A percentile compares a stretch with the other conserved stretches of the same genome.
Evolutionary conservation across 257 asterid species (phyloP).

Genomic region (Solanum habrochaites): DNA sequence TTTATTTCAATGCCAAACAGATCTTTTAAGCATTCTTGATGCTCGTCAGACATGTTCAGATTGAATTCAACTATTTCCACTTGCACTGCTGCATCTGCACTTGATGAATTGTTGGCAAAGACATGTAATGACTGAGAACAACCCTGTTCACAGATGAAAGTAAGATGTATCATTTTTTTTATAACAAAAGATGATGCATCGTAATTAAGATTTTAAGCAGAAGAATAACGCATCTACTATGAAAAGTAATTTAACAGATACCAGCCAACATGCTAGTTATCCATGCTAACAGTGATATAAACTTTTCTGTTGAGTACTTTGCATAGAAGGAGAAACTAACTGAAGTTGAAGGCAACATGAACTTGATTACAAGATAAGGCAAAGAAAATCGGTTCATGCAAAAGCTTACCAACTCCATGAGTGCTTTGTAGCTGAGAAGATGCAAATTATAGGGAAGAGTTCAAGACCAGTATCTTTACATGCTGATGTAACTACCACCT

Average conservation of each 20-base stretch:
- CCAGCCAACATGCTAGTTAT: neutral
- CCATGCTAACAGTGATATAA: neutral
- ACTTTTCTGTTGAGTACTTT: neutral
- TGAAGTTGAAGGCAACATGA: neutral
- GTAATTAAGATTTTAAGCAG: neutral
- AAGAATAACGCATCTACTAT: neutral
- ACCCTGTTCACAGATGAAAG: conserved; percentile 41
- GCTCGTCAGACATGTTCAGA: conserved; percentile 90
- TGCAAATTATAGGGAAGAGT: neutral
- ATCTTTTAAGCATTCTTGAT: conserved; percentile 91
- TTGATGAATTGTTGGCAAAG: conserved; percentile 78
- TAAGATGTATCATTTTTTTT: neutral
- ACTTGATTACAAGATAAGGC: neutral
- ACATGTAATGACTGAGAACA: conserved; percentile 88
- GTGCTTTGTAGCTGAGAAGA: neutral
- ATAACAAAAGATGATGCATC: neutral
- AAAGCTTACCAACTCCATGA: neutral
- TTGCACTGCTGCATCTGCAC: conserved; percentile 54
- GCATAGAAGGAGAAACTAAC: neutral
- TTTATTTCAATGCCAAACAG: conserved; percentile 73
- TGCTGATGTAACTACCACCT: neutral
- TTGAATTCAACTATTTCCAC: conserved; percentile 88
- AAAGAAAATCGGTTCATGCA: neutral
- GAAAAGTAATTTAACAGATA: neutral
- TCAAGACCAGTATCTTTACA: neutral